Evolutionary conservation across 2,329 filamentous ascomycete species (phyloP), one percentile per base, ranked within the genome.

Genomic region (Microsporum canis): DNA sequence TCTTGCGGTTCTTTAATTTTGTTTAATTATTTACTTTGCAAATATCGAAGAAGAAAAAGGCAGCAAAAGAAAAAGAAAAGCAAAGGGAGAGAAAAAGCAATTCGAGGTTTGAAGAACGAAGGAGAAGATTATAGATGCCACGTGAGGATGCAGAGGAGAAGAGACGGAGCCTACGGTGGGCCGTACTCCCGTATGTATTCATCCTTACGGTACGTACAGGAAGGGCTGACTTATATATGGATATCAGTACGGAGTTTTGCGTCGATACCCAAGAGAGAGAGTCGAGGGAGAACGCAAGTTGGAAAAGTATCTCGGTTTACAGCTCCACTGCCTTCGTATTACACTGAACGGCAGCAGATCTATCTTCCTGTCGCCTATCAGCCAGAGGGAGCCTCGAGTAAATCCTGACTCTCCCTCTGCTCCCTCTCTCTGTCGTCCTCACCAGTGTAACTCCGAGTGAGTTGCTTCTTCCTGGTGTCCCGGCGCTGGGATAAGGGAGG

Each of bases 1-100:
- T 55, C 49, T 55, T 55, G 49, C 49, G 49, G 31, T 55, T 55
- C 49, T 55, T 36, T 55, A 55, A 55, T 55, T 55, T 55, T 55
- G 49, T 55, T 55, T 55, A 36, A 55, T 55, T 34, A 34, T 55
- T 34, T 8, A 55, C 49, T 55, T 55, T 55, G 49, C 49, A 55
- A 53, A 43, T n/a, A 43, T 23, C 17, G 17, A 23, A 23, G 17
- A 43, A 17, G 14, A 43, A 43, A n/a, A 23, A 43, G 39, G 14
- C 39, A n/a, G 39, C 39, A 43, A 43, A 43, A 43, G 39, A 12
- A 43, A 55, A 23, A 34, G 12, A 23, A 23, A 29, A 17, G 41
- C 17, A 17, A 36, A 36, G 34, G 43, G n/a, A 47, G 27, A 29
- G 43, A 47, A 47, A 47, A 47, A 47, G 43, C n/a, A 47, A 33